phyloP scores from a whole-genome alignment of 2,329 filamentous ascomycete genomes.

The Trichoderma sp. region DNA sequence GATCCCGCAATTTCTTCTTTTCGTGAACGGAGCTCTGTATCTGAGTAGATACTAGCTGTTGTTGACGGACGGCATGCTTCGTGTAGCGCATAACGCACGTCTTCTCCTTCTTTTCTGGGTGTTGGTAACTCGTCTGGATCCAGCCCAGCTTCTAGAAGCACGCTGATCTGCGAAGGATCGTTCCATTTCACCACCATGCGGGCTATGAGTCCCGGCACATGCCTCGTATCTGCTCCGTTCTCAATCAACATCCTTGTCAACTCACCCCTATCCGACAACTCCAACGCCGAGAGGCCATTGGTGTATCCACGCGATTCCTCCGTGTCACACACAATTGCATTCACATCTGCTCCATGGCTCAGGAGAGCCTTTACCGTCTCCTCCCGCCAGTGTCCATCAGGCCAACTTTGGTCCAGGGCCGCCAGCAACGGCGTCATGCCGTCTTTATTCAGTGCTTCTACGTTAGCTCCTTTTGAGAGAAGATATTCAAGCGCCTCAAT shows the following conservation, averaged over 20 bases:
- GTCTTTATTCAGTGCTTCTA: not conserved
- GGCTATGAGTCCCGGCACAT: not conserved
- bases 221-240: not conserved
- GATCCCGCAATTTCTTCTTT: not conserved
- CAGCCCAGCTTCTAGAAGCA: not conserved
- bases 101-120: not conserved
- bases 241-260: not conserved
- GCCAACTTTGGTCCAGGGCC: not conserved
- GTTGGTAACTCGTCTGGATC: not conserved
- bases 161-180: not conserved
- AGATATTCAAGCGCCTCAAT: not conserved
- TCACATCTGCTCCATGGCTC: not conserved
- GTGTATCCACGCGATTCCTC: not conserved
- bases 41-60: not conserved
- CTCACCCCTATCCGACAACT: not conserved
- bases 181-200: not conserved
- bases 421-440: not conserved
- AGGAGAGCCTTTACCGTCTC: not conserved
- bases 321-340: not conserved
- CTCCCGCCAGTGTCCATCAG: not conserved
- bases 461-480: not conserved
- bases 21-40: not conserved
- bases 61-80: not conserved
- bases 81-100: not conserved
- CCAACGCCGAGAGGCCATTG: not conserved